Evolutionary conservation across 495 filamentous ascomycete species (phyloP), one percentile per base, ranked within the genome.

Genomic region (Penicillium paxilli): DNA sequence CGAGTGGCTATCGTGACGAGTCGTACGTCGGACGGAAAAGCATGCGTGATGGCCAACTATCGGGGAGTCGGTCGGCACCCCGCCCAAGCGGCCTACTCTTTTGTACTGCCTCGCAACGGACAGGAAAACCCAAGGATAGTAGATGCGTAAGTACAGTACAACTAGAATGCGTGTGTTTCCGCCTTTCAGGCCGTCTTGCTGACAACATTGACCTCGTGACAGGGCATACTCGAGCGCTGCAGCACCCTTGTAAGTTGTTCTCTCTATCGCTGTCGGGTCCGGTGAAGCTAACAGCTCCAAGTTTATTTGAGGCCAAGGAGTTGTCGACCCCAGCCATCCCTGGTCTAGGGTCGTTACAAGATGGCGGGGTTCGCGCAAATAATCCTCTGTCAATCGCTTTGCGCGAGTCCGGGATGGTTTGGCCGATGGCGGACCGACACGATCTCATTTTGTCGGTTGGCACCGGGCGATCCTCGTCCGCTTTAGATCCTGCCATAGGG

Each of bases 351-450:
- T 61, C 63, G 0, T 65, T 76, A 21, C 70, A 76, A 55, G 73
- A 74, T 51, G 68, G 58, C 11, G 71, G 70, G 0, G 59, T 67
- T n/a, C 49, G 57, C 1, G 55, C 67, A 19, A 76, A 76, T 42
- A 63, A 70, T 44, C 70, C 70, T 1, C 44, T 64, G 0, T 44
- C 55, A 10, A 52, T 59, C 20, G 71, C 64, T 14, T 44, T 72
- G n/a, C 58, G 35, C 22, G 68, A 76, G 57, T 52, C 54, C 4
- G 26, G 23, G n/a, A 51, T 57, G 1, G 60, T 73, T 37, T 74
- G 62, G 57, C 71, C 68, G 12, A 56, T 37, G n/a, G 44, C 49
- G 19, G 19, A 44, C 16, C 55, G 46, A 56, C 52, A 62, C 23
- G 63, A 69, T 45, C 54, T 73, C 12, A 46, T 71, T 25, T 44